These are phyloP conservation scores for Cucumis cinereus DNA, from an alignment of 306 rosid genomes.

Conservation along the genomic window DNA sequence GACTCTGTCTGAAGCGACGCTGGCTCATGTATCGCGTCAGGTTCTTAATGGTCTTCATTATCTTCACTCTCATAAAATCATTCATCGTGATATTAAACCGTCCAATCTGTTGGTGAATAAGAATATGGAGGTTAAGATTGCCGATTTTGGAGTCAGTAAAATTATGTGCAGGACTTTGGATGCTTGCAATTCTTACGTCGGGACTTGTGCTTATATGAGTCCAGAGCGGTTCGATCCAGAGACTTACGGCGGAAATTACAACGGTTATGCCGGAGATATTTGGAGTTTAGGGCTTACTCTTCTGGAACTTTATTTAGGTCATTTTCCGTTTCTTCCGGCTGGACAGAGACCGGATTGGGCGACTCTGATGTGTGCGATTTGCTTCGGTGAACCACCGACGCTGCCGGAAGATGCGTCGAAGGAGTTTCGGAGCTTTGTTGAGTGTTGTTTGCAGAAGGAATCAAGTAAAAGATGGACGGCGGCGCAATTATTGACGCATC, in stretches of 20 bases:
- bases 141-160: conserved; percentile 86
- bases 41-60: conserved; percentile 54
- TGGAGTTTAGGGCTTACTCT: conserved; percentile 90
- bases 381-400: conserved; percentile 67
- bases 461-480: conserved; percentile 65
- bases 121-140: conserved; percentile 53
- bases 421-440: conserved; percentile 45
- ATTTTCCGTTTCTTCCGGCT: conserved; percentile 63
- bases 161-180: conserved; percentile 60
- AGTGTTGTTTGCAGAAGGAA: conserved; percentile 76
- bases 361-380: conserved; percentile 75
- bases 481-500: conserved; percentile 53
- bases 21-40: conserved; percentile 47
- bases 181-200: conserved; percentile 75
- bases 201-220: conserved; percentile 97
- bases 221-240: conserved; percentile 95
- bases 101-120: conserved; percentile 50
- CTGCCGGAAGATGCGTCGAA: conserved; percentile 46
- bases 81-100: conserved; percentile 84
- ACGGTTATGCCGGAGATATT: conserved; percentile 70
- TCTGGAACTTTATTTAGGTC: conserved; percentile 80
- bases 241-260: conserved; percentile 55
- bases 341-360: conserved; percentile 96
- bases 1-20: conserved; percentile 39
- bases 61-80: conserved; percentile 67